Conservation (phyloP, 768 basidiomycete genomes). For the Pleurotus cornucopiae region DNA sequence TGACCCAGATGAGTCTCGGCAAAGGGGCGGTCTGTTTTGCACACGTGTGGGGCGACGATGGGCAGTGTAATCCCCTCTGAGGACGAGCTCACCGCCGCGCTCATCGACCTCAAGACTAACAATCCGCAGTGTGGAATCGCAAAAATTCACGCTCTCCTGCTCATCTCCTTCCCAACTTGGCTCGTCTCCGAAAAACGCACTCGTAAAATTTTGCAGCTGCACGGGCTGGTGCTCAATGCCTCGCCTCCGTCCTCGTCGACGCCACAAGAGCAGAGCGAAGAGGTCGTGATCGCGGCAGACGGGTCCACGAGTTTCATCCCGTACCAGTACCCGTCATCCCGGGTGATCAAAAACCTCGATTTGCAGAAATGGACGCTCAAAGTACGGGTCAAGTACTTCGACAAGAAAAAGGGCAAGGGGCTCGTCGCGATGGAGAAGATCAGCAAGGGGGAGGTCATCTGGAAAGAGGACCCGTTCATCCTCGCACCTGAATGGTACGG, state of each 20-base stretch:
- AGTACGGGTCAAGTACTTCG: constrained; percentile 65
- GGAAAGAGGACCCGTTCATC: constrained; percentile 83
- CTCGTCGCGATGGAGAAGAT: constrained; percentile 70
- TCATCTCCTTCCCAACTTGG: constrained; percentile 62
- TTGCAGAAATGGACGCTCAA: constrained; percentile 58
- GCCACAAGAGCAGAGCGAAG: constrained; percentile 10
- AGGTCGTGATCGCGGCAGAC: constrained; percentile 9
- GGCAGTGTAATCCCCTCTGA: constrained; percentile 42
- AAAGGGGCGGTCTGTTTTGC: too few relatives aligned
- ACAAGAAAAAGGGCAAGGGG: constrained; percentile 75
- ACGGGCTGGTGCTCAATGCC: constrained; percentile 39
- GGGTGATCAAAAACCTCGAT: constrained; percentile 60
- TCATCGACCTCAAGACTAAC: constrained; percentile 48
- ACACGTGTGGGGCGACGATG: constrained; percentile 3
- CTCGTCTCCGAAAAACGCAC: constrained; percentile 81
- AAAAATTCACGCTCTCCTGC: constrained; percentile 66
- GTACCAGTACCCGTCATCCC: constrained; percentile 53
- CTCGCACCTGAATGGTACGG: constrained; percentile 75
- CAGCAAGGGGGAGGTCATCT: constrained; percentile 67
- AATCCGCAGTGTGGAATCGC: constrained; percentile 66
- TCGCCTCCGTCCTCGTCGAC: constrained; percentile 12
- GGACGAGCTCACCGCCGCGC: constrained; percentile 52
- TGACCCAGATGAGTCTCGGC: too few relatives aligned
- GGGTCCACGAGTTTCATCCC: background rate
- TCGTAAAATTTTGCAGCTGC: constrained; percentile 62